Percentiles rank a stretch among this genome's conserved stretches.
phyloP scores from a whole-genome alignment of 768 basidiomycete genomes.

The Mycena filopes region DNA sequence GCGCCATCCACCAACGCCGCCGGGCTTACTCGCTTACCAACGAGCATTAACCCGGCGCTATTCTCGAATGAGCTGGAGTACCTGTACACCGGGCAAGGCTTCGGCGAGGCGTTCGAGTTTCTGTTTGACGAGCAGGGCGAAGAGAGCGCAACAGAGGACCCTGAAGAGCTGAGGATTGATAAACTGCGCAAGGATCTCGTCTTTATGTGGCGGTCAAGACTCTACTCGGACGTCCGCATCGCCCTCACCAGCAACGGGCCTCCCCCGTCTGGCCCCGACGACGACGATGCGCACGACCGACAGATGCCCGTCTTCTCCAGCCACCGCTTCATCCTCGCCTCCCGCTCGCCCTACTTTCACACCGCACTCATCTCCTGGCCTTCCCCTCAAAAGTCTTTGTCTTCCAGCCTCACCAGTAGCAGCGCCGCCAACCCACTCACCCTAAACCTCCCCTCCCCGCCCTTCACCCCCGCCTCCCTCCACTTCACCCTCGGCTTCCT shows the following conservation, averaged over 20 bases:
- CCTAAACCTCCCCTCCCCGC: conserved; percentile 85
- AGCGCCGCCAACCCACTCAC: conserved; percentile 58
- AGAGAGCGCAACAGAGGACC: conserved; percentile 49
- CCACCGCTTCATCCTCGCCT: conserved; percentile 93
- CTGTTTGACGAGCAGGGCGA: conserved; percentile 78
- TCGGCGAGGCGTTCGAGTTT: conserved; percentile 89
- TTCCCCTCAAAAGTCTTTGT: conserved; percentile 40
- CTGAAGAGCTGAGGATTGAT: conserved; percentile 70
- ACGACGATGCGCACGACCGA: conserved; percentile 71
- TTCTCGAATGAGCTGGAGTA: conserved; percentile 94
- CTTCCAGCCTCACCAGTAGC: conserved; percentile 1
- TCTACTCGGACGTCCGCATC: conserved; percentile 93
- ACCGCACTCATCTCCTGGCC: conserved; percentile 80
- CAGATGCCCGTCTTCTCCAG: conserved; percentile 75
- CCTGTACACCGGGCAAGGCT: conserved; percentile 91
- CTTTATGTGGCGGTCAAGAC: conserved; percentile 95
- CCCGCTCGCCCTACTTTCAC: conserved; percentile 90
- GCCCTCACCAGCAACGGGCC: conserved; percentile 78
- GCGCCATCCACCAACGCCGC: conserved; percentile 54
- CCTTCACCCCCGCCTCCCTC: conserved; percentile 93
- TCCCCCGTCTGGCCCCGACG: conserved; percentile 53
- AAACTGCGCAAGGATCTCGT: conserved; percentile 93
- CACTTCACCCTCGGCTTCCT: conserved; percentile 96
- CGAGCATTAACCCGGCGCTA: conserved; percentile 78
- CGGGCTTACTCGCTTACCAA: conserved; percentile 68